Percentiles rank a stretch among this genome's conserved stretches.
Conservation (phyloP, 2,329 filamentous ascomycete genomes). For the Botrytis hyacinthi region DNA sequence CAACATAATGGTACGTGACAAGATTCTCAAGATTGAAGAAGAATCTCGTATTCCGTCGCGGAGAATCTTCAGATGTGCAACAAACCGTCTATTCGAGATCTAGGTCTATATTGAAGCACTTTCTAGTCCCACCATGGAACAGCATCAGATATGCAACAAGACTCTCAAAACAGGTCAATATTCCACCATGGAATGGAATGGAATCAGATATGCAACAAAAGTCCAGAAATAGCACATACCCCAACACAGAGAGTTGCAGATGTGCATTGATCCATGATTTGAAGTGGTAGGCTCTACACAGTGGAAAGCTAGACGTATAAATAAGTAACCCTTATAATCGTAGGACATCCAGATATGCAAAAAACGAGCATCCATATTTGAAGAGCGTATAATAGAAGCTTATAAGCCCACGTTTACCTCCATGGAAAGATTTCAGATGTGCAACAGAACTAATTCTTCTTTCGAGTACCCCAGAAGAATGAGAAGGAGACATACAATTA, state of each 20-base stretch:
- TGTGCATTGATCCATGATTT: no score
- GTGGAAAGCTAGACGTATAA: no score
- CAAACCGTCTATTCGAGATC: neutral
- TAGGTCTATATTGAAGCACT: neutral
- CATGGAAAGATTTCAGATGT: neutral
- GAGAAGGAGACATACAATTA: neutral
- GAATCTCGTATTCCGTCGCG: neutral
- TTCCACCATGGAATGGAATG: neutral
- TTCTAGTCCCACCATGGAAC: neutral
- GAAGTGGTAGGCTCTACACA: no score
- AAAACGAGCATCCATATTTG: no score
- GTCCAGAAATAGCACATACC: no score
- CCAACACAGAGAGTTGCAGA: neutral
- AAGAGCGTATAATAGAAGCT: no score
- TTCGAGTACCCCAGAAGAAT: neutral
- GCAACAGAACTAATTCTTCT: neutral
- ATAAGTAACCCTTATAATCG: no score
- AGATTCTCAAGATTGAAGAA: no score
- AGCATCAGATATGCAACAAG: neutral
- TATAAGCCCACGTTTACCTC: rapidly evolving
- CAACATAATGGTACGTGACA: neutral
- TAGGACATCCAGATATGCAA: no score
- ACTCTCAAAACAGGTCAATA: no score
- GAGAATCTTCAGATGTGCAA: neutral
- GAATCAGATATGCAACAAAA: neutral